Conservation (phyloP, 202 grass and related monocot species). For the Cymbopogon flexuosus region DNA sequence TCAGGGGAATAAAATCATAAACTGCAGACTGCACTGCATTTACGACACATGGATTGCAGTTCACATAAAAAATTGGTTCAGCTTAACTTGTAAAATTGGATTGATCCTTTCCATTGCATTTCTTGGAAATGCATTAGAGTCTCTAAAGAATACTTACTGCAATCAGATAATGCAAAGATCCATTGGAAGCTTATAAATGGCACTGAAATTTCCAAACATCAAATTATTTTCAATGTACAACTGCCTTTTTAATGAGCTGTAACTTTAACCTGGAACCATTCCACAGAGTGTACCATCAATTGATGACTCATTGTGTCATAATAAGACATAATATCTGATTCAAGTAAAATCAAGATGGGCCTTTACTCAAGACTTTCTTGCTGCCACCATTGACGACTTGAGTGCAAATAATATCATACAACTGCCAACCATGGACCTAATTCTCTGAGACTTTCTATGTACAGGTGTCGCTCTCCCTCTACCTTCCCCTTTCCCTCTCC, state of each 20-base stretch:
- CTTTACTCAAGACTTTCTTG: background rate
- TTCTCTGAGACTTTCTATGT: background rate
- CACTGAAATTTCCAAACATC: background rate
- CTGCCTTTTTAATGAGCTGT: background rate
- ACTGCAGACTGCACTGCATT: background rate
- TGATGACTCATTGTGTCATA: no score
- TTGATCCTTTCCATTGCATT: background rate
- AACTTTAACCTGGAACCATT: background rate
- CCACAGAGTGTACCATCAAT: background rate
- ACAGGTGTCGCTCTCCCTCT: background rate
- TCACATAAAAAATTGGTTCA: background rate
- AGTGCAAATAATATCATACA: background rate
- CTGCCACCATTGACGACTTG: background rate
- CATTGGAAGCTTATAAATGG: background rate
- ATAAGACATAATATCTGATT: background rate
- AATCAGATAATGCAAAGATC: background rate
- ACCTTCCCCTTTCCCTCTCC: background rate
- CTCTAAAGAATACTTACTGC: background rate
- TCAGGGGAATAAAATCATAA: background rate
- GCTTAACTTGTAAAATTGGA: background rate
- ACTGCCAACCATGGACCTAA: background rate
- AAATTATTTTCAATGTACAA: background rate
- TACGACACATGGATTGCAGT: background rate
- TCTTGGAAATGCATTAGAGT: background rate
- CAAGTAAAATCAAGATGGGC: background rate